Conservation (phyloP, 352 stramenopile species). For the Phytophthora boehmeriae region DNA sequence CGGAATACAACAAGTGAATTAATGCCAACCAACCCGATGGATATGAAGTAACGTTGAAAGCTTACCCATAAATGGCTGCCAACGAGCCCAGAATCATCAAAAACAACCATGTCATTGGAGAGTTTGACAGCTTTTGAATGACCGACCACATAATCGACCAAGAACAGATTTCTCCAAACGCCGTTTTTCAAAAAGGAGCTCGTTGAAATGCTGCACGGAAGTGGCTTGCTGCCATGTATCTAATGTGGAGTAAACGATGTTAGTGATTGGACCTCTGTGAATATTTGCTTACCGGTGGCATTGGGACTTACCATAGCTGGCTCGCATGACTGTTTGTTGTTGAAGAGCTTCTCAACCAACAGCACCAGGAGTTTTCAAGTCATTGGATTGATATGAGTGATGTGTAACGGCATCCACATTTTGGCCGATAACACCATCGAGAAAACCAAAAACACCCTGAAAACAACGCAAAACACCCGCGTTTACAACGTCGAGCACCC, state of each 20-base stretch:
- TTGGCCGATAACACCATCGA: too few relatives aligned
- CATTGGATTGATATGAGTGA: not conserved
- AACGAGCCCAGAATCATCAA: conserved; percentile 65
- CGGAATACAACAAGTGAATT: not conserved
- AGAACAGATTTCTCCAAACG: conserved; percentile 59
- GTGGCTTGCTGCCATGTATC: conserved; percentile 77
- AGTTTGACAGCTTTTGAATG: conserved; percentile 84
- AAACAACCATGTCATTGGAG: conserved; percentile 81
- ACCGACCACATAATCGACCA: conserved; percentile 59
- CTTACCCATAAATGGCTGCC: conserved; percentile 71
- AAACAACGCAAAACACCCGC: too few relatives aligned
- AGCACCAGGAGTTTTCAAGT: not conserved
- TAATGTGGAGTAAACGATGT: conserved; percentile 26
- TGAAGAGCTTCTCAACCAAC: too few relatives aligned
- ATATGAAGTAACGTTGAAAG: not conserved
- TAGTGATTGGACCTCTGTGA: not conserved
- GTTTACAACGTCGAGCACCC: too few relatives aligned
- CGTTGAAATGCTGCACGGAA: conserved; percentile 73
- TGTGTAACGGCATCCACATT: too few relatives aligned
- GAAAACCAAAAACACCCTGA: too few relatives aligned
- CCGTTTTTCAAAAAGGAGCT: conserved; percentile 61
- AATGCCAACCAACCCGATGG: not conserved
- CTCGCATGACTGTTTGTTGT: conserved; percentile 1
- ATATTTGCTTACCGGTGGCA: not conserved
- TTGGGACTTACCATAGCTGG: conserved; percentile 24